Conservation (phyloP, 768 basidiomycete species). For the Trichaptum fuscoviolaceum region DNA sequence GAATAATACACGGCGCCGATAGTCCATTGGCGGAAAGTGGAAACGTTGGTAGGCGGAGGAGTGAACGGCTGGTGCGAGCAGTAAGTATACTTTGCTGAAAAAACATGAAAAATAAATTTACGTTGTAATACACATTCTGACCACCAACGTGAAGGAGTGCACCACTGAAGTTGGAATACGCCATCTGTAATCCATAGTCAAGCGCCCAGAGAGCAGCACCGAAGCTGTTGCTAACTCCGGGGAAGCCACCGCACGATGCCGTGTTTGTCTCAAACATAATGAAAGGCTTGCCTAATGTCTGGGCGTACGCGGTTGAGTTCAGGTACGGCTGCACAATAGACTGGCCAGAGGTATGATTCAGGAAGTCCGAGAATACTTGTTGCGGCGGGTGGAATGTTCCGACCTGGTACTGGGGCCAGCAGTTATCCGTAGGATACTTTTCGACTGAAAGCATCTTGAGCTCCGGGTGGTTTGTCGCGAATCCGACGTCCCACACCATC, state of each 20-base stretch:
- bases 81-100: background rate
- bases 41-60: conserved; percentile 41
- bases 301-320: conserved; percentile 28
- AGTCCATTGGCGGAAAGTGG: conserved; percentile 35
- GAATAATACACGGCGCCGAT: conserved; percentile 45
- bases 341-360: conserved; percentile 37
- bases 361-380: conserved; percentile 35
- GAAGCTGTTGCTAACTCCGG: conserved; percentile 45
- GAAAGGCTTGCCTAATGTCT: conserved; percentile 31
- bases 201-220: conserved; percentile 46
- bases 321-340: conserved; percentile 32
- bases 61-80: conserved; percentile 39
- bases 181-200: conserved; percentile 47
- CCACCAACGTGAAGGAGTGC: conserved; percentile 45
- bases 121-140: conserved; percentile 47
- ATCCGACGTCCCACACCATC: conserved; percentile 23
- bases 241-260: conserved; percentile 50
- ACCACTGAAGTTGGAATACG: conserved; percentile 39
- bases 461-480: conserved; percentile 26
- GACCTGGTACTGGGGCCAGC: conserved; percentile 11
- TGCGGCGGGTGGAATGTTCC: conserved; percentile 29
- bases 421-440: conserved; percentile 3
- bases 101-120: conserved; percentile 22
- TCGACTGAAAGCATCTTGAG: conserved; percentile 3
- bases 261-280: conserved; percentile 53